Conservation (phyloP, 2,329 filamentous ascomycete genomes). For the Chrysoporthe austroafricana region DNA sequence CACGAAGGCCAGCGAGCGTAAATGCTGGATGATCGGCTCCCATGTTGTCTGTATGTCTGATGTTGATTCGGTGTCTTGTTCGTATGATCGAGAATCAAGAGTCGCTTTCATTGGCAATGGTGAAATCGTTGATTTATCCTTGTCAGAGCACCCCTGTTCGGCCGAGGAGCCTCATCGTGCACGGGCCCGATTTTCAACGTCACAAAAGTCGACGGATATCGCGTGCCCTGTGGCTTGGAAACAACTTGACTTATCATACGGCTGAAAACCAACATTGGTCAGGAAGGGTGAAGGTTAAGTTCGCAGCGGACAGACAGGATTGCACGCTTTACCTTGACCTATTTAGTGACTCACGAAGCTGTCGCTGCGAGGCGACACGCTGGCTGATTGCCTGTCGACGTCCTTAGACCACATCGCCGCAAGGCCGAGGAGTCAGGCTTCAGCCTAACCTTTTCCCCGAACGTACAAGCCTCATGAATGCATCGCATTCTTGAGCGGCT, state of each 20-base stretch:
- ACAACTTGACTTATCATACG: background rate
- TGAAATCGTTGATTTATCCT: background rate
- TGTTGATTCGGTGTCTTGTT: background rate
- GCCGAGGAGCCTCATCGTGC: slow-evolving; percentile 15
- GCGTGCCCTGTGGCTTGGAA: background rate
- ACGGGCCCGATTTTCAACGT: slow-evolving; percentile 15
- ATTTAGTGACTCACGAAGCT: background rate
- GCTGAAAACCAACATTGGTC: background rate
- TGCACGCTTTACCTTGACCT: background rate
- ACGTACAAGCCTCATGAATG: background rate
- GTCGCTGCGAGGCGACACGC: background rate
- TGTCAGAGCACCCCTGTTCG: slow-evolving; percentile 1
- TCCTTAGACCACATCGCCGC: background rate
- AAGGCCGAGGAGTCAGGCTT: no score
- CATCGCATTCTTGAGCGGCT: background rate
- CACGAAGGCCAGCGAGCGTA: slow-evolving; percentile 44
- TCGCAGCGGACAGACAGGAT: background rate
- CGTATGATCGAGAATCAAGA: background rate
- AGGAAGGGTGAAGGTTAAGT: background rate
- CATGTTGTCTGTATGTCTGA: slow-evolving; percentile 20
- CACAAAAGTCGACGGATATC: background rate
- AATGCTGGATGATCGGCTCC: slow-evolving; percentile 46
- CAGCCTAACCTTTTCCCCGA: background rate
- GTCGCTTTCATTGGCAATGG: background rate
- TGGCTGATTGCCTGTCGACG: background rate